A percentile compares a stretch with the other conserved stretches of the same genome.
Evolutionary conservation across 2,329 filamentous ascomycete genomes (phyloP).

Genomic region (Diplocarpon mali): DNA sequence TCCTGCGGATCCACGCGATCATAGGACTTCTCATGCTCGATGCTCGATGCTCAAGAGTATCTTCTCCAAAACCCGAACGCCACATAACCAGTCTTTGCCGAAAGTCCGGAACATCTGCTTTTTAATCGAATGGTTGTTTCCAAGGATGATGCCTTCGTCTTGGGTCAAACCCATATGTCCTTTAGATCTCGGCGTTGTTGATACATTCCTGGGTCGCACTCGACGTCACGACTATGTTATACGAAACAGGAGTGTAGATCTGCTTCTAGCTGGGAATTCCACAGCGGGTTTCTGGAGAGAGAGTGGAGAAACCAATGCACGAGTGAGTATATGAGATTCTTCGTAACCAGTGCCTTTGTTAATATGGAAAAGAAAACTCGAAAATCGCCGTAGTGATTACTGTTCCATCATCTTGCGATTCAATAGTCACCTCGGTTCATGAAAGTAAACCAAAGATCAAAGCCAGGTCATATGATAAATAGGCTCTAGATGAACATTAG

Average conservation of each 20-base stretch:
- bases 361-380: slow-evolving; percentile 3
- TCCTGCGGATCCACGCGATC: slow-evolving; percentile 3
- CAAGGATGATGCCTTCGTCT: background rate
- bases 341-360: slow-evolving; percentile 3
- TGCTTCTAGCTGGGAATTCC: background rate
- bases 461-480: too few species aligned
- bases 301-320: slow-evolving; percentile 5
- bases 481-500: too few species aligned
- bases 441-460: too few species aligned
- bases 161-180: too few species aligned
- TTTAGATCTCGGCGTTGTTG: too few species aligned
- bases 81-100: slow-evolving; percentile 6
- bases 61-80: slow-evolving; percentile 7
- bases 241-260: background rate
- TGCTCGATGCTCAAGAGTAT: too few species aligned
- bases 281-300: slow-evolving; percentile 2
- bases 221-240: too few species aligned
- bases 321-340: slow-evolving; percentile 6
- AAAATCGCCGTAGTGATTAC: background rate
- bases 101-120: slow-evolving; percentile 4
- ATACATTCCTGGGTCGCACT: too few species aligned
- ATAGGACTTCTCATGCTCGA: slow-evolving; percentile 10
- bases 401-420: background rate
- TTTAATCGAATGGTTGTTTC: slow-evolving; percentile 3
- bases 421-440: slow-evolving; percentile 14